Evolutionary conservation across 495 filamentous ascomycete species (phyloP), one percentile per base, ranked within the genome.

Genomic region (Lasiosphaeriaceae sp.): DNA sequence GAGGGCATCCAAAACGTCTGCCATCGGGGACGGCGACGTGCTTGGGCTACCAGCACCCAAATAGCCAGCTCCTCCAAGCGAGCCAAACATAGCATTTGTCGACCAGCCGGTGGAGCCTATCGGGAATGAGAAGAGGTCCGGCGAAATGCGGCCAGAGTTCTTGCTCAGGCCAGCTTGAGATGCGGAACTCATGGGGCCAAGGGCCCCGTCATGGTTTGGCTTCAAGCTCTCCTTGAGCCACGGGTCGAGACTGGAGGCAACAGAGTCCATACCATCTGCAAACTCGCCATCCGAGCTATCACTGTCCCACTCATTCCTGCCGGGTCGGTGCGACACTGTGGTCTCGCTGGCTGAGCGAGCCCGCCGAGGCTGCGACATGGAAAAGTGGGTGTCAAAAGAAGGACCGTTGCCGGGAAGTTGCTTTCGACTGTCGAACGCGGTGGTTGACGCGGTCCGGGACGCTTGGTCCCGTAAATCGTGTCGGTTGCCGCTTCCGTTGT

Each of bases 111-210:
- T 50, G 2, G 64, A 56, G 46, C 65, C 63, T 0, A 52, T 50
- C 6, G 77, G 76, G 52, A 80, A 77, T 0, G 74, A 72, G 47
- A 80, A 80, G 14, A 80, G 65, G 58, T 78, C 77, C 0, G 76
- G 74, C 9, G 75, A 77, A 11, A 58, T 34, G 11, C 69, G 55
- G 19, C 66, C 69, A 19, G 46, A 43, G 46, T 55, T 56, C 49
- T 45, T 47, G 31, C 50, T 49, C 5, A 43, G 54, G 37, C 63
- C 59, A 29, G 59, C 54, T 47, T 62, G 69, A n/a, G 59, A 66
- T 1, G 57, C 55, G 0, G 46, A 71, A 43, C 57, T 71, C 55
- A 52, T 45, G 0, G 68, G 68, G 31, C 41, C 57, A 1, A 66
- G 50, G 2, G 50, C 54, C 26, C 57, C 61, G 19, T 21, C 35